A percentile compares a stretch with the other conserved stretches of the same genome.
phyloP scores from a whole-genome alignment of 306 rosid genomes.

The Corylus avellana region DNA sequence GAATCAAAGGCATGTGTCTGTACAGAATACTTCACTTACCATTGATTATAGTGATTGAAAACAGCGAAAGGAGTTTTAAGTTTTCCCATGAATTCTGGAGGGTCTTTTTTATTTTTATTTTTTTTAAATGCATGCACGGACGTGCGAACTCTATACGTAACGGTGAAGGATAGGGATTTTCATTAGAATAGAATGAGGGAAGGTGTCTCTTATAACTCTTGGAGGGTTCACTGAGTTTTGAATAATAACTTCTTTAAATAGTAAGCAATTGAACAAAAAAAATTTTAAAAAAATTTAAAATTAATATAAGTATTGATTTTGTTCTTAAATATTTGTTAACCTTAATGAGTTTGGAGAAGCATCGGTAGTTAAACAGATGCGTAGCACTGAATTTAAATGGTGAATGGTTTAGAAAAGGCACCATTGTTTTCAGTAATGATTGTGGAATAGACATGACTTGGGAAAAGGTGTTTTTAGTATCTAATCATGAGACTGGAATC shows the following conservation, averaged over 20 bases:
- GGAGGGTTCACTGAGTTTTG: too few species aligned
- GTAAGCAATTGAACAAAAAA: too few species aligned
- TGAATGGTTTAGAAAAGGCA: not conserved
- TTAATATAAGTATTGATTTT: too few species aligned
- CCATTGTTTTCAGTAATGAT: conserved; percentile 15
- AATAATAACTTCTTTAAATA: too few species aligned
- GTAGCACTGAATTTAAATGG: not conserved
- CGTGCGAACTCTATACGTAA: too few species aligned
- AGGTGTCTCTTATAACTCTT: not conserved
- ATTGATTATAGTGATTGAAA: not conserved
- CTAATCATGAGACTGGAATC: conserved; percentile 32
- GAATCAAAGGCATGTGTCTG: not conserved
- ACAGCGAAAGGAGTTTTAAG: not conserved
- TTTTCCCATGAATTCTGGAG: not conserved
- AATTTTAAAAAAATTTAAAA: too few species aligned
- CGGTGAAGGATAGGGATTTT: too few species aligned
- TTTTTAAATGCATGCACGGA: too few species aligned
- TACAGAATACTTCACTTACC: not conserved
- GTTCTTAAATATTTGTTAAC: too few species aligned
- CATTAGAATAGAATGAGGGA: not conserved
- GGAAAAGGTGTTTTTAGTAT: conserved; percentile 8
- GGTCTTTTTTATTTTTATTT: not conserved
- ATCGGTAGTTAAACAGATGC: too few species aligned
- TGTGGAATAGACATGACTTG: conserved; percentile 18
- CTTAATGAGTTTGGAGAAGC: too few species aligned